Percentiles rank a stretch among this genome's conserved stretches.
These are phyloP conservation scores for Suhomyces kunorum DNA, from an alignment of 1,139 yeast genomes.

Conservation along the genomic window DNA sequence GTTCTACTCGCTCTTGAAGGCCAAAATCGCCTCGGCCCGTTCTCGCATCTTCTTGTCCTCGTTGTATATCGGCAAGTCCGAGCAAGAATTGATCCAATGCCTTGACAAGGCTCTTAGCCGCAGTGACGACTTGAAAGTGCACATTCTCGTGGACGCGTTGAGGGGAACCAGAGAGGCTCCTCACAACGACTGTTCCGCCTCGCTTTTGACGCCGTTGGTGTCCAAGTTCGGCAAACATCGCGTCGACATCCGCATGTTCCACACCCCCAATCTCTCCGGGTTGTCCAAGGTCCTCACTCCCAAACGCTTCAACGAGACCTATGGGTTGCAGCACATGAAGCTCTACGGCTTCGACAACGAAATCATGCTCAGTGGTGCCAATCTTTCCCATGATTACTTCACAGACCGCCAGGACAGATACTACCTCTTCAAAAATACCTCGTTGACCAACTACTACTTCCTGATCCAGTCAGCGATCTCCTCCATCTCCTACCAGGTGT, in stretches of 20 bases:
- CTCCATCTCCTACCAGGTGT: conserved; percentile 68
- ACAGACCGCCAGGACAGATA: conserved; percentile 96
- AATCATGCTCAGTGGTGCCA: conserved; percentile 87
- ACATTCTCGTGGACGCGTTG: conserved; percentile 80
- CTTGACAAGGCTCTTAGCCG: conserved; percentile 56
- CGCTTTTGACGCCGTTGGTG: conserved; percentile 67
- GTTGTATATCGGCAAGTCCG: conserved; percentile 81
- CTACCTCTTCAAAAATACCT: conserved; percentile 60
- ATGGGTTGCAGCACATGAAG: conserved; percentile 97
- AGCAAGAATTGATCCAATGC: conserved; percentile 69
- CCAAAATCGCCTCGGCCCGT: conserved; percentile 55
- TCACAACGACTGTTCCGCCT: conserved; percentile 64
- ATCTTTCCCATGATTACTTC: conserved; percentile 85
- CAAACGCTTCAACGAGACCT: conserved; percentile 83
- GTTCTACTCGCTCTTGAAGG: conserved; percentile 65
- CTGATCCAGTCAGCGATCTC: conserved; percentile 66
- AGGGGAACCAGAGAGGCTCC: conserved; percentile 96
- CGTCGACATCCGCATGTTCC: conserved; percentile 81
- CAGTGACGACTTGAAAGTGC: conserved; percentile 65
- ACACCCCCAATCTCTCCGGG: conserved; percentile 84
- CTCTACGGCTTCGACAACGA: conserved; percentile 93
- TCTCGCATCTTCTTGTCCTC: conserved; percentile 77
- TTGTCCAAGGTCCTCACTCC: conserved; percentile 68
- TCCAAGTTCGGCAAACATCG: conserved; percentile 65
- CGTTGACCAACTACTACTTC: conserved; percentile 71